phyloP scores from a whole-genome alignment of 768 basidiomycete species.

The Leccinellum albellum region DNA sequence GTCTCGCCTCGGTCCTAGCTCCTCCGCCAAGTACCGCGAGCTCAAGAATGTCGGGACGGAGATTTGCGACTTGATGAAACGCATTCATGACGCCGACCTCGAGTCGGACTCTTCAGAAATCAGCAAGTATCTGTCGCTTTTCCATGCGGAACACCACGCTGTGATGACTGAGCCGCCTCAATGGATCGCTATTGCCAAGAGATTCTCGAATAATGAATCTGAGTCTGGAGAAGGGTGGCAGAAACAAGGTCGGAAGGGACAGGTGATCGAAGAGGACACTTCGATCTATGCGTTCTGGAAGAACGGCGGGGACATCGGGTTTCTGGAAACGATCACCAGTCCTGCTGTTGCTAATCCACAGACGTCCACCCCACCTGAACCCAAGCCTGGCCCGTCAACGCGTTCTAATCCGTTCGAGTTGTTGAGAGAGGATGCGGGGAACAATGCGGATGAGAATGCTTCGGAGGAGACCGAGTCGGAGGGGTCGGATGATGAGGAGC shows the following conservation, averaged over 20 bases:
- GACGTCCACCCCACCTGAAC: neutral
- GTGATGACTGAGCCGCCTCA: slow-evolving; percentile 40
- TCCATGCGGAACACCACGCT: slow-evolving; percentile 48
- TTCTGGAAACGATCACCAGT: slow-evolving; percentile 30
- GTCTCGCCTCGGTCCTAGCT: slow-evolving; percentile 39
- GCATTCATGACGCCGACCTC: slow-evolving; percentile 33
- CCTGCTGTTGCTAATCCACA: neutral
- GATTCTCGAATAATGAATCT: slow-evolving; percentile 12
- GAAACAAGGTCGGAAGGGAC: slow-evolving; percentile 27
- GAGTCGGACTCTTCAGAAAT: slow-evolving; percentile 38
- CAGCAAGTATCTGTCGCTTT: slow-evolving; percentile 37
- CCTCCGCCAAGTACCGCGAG: slow-evolving; percentile 30
- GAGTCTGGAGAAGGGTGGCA: slow-evolving; percentile 33
- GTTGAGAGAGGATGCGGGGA: neutral
- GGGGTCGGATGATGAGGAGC: slow-evolving; percentile 1
- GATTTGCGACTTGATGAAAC: slow-evolving; percentile 45
- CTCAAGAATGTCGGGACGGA: slow-evolving; percentile 46
- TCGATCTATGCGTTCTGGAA: slow-evolving; percentile 53
- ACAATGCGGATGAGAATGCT: neutral
- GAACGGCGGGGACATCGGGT: slow-evolving; percentile 43
- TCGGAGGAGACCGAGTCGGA: slow-evolving; percentile 3
- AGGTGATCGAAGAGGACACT: slow-evolving; percentile 17
- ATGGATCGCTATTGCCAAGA: slow-evolving; percentile 40
- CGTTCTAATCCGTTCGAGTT: slow-evolving; percentile 20
- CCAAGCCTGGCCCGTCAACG: slow-evolving; percentile 1